Percentiles rank a stretch among this genome's conserved stretches.
Evolutionary conservation across 2,329 filamentous ascomycete genomes (phyloP).

Genomic region (Neurospora crassa): DNA sequence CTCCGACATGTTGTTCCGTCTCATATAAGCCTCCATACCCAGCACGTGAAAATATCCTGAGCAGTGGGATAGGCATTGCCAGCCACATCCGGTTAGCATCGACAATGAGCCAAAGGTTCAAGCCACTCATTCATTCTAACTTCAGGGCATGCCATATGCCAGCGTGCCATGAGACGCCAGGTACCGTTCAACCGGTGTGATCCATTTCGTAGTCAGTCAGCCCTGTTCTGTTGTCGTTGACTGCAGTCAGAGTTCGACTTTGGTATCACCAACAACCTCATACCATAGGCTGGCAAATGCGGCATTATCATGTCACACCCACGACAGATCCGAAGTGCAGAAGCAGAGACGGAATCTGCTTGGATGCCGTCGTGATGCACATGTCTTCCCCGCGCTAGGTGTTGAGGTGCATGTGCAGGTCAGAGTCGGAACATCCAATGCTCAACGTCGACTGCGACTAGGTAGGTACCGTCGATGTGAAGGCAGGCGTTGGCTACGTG

Average conservation of each 20-base stretch:
- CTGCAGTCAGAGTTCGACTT: background rate
- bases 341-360: background rate
- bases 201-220: background rate
- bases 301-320: background rate
- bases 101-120: too few relatives aligned
- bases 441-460: background rate
- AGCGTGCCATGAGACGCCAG: background rate
- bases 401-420: background rate
- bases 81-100: background rate
- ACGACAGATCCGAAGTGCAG: background rate
- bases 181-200: background rate
- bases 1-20: background rate
- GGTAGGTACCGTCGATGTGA: background rate
- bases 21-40: background rate
- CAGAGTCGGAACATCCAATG: background rate
- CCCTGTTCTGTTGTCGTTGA: background rate
- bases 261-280: background rate
- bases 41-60: background rate
- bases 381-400: background rate
- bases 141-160: background rate
- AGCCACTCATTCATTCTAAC: too few relatives aligned
- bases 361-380: background rate
- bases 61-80: background rate
- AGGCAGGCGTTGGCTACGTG: background rate
- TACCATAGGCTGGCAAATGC: background rate